phyloP scores from a whole-genome alignment of 345 rosid genomes.

The Eucalyptus pauciflora region DNA sequence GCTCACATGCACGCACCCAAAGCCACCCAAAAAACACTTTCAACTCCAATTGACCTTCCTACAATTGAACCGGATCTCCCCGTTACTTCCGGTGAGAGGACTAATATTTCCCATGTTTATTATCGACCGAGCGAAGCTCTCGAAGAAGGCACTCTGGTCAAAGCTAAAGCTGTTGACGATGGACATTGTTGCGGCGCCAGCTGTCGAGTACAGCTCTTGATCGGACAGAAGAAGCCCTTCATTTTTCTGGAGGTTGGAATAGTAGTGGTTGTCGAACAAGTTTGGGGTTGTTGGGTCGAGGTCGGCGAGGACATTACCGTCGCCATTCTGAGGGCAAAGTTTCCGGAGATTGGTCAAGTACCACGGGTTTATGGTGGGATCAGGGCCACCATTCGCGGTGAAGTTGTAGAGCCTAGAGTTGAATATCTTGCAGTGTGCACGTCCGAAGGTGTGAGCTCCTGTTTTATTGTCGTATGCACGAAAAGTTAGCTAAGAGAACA shows the following conservation, averaged over 20 bases:
- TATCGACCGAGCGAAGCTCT: conserved; percentile 27
- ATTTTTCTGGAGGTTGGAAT: conserved; percentile 19
- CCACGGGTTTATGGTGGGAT: conserved; percentile 20
- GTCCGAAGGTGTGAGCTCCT: conserved; percentile 44
- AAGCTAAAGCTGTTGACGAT: conserved; percentile 18
- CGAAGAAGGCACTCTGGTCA: conserved; percentile 17
- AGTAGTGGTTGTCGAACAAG: conserved; percentile 32
- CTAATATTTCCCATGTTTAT: conserved; percentile 29
- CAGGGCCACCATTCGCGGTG: conserved; percentile 19
- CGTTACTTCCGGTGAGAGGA: conserved; percentile 15
- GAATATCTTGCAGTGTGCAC: conserved; percentile 21
- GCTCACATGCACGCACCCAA: not conserved
- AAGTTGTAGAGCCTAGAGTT: conserved; percentile 31
- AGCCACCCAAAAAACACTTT: not conserved
- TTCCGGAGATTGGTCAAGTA: conserved; percentile 11
- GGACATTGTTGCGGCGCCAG: conserved; percentile 4
- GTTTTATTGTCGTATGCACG: not conserved
- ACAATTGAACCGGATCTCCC: conserved; percentile 23
- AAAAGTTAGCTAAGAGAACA: not conserved
- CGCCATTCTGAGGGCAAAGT: conserved; percentile 21
- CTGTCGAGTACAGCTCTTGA: conserved; percentile 24
- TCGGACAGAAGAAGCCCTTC: conserved; percentile 30
- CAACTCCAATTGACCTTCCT: conserved; percentile 1
- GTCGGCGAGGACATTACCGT: not conserved
- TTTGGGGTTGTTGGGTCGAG: conserved; percentile 26